A percentile compares a stretch with the other conserved stretches of the same genome.
These are phyloP conservation scores for Miscanthus sacchariflorus DNA, from an alignment of 202 grass and related monocot species.

Conservation along the genomic window DNA sequence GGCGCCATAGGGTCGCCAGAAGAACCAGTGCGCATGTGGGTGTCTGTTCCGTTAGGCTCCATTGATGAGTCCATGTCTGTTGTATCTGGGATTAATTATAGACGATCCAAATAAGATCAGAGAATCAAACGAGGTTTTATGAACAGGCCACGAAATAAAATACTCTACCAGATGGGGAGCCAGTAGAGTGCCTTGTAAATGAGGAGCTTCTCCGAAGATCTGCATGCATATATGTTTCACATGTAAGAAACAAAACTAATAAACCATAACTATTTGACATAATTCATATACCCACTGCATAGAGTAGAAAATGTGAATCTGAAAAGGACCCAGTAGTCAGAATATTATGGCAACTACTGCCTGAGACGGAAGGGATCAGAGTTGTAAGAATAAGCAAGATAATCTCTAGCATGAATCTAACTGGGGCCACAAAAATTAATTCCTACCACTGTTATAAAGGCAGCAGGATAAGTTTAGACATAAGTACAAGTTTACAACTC, in stretches of 20 bases:
- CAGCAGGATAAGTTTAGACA: background rate
- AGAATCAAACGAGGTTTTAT: conserved; percentile 22
- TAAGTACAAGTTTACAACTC: background rate
- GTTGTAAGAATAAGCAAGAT: background rate
- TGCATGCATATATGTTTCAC: conserved; percentile 44
- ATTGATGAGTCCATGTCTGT: conserved; percentile 58
- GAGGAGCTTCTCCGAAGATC: conserved; percentile 70
- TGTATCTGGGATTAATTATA: conserved; percentile 42
- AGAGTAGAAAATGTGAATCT: background rate
- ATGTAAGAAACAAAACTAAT: conserved; percentile 26
- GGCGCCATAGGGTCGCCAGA: conserved; percentile 64
- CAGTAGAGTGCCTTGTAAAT: conserved; percentile 58
- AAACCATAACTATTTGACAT: conserved; percentile 24
- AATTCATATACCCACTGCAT: conserved; percentile 3
- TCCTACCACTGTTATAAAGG: background rate
- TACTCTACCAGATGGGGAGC: conserved; percentile 63
- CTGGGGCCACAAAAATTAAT: background rate
- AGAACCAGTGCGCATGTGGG: conserved; percentile 55
- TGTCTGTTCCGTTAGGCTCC: conserved; percentile 50
- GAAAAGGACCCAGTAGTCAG: background rate
- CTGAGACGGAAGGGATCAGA: background rate
- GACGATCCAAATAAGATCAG: conserved; percentile 36
- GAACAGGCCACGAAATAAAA: conserved; percentile 23
- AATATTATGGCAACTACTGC: conserved; percentile 12
- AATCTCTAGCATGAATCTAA: background rate